Evolutionary conservation across 345 rosid genomes (phyloP).

Genomic region (Boechera retrofracta): DNA sequence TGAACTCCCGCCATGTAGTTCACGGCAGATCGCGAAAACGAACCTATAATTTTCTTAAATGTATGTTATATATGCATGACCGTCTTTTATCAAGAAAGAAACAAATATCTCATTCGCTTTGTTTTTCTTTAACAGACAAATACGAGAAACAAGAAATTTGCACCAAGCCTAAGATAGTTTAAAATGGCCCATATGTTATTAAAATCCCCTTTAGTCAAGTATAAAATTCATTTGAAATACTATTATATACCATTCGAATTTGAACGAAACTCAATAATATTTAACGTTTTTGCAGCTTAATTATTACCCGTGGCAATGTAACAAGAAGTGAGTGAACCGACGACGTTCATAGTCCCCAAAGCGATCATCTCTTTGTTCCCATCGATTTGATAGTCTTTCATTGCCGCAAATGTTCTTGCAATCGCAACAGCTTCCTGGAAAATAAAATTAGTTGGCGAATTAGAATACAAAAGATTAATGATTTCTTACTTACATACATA

Average conservation of each 20-base stretch:
- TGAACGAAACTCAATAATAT: background rate
- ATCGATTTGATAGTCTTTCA: constrained; percentile 92
- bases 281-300: constrained; percentile 5
- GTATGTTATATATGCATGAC: background rate
- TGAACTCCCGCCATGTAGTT: constrained; percentile 86
- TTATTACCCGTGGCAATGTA: constrained; percentile 86
- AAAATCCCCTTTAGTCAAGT: too few species aligned
- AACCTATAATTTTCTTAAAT: constrained; percentile 4
- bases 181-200: too few species aligned
- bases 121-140: too few species aligned
- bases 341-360: constrained; percentile 84
- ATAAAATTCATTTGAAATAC: too few species aligned
- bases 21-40: constrained; percentile 88
- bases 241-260: too few species aligned
- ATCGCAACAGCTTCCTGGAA: constrained; percentile 89
- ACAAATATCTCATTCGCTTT: too few species aligned
- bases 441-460: background rate
- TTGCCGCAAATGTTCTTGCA: constrained; percentile 91
- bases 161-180: too few species aligned
- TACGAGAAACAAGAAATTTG: too few species aligned
- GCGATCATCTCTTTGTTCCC: constrained; percentile 99
- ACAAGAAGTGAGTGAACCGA: constrained; percentile 94
- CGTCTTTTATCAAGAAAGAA: background rate
- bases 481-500: background rate
- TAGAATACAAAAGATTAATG: background rate